Conservation (phyloP, 495 filamentous ascomycete species). For the Talaromyces proteolyticus region DNA sequence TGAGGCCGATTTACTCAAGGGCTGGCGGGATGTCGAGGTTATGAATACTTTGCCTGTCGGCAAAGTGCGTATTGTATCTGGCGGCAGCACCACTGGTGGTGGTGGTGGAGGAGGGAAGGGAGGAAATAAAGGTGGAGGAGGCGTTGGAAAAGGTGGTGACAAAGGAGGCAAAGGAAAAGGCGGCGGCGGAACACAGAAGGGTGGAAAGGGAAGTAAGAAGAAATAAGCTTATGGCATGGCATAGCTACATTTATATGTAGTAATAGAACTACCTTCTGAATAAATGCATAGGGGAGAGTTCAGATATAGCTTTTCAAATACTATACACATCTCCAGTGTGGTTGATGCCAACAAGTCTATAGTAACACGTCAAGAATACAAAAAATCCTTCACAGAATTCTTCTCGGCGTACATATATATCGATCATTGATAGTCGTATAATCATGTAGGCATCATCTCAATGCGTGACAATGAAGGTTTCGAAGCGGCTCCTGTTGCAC, state of each 20-base stretch:
- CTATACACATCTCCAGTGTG: neutral
- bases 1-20: slow-evolving; percentile 77
- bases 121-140: slow-evolving; percentile 35
- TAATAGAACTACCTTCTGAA: no score
- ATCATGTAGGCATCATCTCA: slow-evolving; percentile 42
- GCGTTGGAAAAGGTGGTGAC: slow-evolving; percentile 32
- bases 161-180: slow-evolving; percentile 39
- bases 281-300: neutral
- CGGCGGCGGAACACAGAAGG: slow-evolving; percentile 39
- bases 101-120: slow-evolving; percentile 38
- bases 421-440: neutral
- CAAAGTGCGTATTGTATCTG: slow-evolving; percentile 78
- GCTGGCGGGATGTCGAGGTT: slow-evolving; percentile 75
- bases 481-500: neutral
- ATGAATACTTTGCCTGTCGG: slow-evolving; percentile 75
- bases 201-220: slow-evolving; percentile 33
- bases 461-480: slow-evolving; percentile 29
- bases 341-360: neutral
- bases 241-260: neutral
- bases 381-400: neutral
- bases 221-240: slow-evolving; percentile 6
- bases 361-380: neutral
- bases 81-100: slow-evolving; percentile 38
- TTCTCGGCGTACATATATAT: neutral
- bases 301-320: neutral